These are phyloP conservation scores for Phytophthora crassamura DNA, from an alignment of 352 stramenopile genomes.

Conservation along the genomic window DNA sequence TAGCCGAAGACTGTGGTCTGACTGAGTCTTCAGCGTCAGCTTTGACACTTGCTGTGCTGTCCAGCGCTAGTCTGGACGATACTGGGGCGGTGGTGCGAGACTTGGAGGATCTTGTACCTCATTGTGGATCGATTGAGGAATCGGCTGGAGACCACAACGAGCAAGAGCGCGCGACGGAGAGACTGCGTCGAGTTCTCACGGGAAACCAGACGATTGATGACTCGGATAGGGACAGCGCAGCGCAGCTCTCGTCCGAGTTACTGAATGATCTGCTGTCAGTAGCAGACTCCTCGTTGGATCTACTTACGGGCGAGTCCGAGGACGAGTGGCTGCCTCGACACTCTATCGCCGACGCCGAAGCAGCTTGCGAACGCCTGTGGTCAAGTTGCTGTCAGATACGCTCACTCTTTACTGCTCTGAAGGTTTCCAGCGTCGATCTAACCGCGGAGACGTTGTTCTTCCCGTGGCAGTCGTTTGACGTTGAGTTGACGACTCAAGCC, in stretches of 20 bases:
- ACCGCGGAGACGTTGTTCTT: constrained; percentile 12
- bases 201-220: background rate
- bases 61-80: background rate
- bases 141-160: background rate
- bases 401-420: constrained; percentile 10
- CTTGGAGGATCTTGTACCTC: constrained; percentile 22
- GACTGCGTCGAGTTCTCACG: constrained; percentile 14
- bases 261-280: constrained; percentile 39
- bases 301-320: background rate
- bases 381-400: constrained; percentile 12
- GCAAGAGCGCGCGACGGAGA: constrained; percentile 6
- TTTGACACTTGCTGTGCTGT: constrained; percentile 16
- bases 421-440: background rate
- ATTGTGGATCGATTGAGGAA: constrained; percentile 19
- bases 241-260: constrained; percentile 28
- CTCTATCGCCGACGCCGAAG: background rate
- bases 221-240: background rate
- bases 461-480: constrained; percentile 29
- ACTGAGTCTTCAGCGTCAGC: constrained; percentile 18
- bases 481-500: constrained; percentile 22
- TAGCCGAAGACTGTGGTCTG: constrained; percentile 29
- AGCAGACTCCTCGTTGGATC: background rate
- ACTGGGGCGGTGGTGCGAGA: constrained; percentile 4
- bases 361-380: constrained; percentile 13
- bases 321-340: constrained; percentile 16